Percentiles rank a stretch among this genome's conserved stretches.
Conservation (phyloP, 768 basidiomycete species). For the Phanerochaete carnosa region DNA sequence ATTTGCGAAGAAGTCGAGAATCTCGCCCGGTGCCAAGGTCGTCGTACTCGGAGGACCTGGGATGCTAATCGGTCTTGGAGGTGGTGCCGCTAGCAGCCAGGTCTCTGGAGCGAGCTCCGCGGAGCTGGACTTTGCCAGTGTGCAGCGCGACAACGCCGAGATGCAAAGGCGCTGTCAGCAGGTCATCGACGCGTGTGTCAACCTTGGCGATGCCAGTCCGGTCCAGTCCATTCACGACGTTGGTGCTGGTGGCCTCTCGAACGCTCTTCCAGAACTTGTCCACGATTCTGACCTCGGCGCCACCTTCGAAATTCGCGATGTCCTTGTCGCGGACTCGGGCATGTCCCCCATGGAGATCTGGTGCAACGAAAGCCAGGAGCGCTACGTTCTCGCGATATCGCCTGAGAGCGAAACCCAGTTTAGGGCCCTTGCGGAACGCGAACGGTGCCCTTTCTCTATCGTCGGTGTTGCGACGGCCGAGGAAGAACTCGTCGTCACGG, state of each 20-base stretch:
- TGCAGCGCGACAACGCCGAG: slow-evolving; percentile 97
- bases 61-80: slow-evolving; percentile 93
- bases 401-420: slow-evolving; percentile 61
- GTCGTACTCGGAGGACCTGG: slow-evolving; percentile 95
- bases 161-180: slow-evolving; percentile 98
- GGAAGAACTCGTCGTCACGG: slow-evolving; percentile 85
- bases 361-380: slow-evolving; percentile 99
- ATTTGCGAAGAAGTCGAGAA: slow-evolving; percentile 76
- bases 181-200: slow-evolving; percentile 90
- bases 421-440: slow-evolving; percentile 75
- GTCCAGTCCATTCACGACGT: slow-evolving; percentile 98
- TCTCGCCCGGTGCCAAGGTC: slow-evolving; percentile 80
- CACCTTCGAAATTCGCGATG: slow-evolving; percentile 88
- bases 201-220: slow-evolving; percentile 58
- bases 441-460: slow-evolving; percentile 90
- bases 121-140: slow-evolving; percentile 95
- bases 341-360: slow-evolving; percentile 99
- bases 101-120: slow-evolving; percentile 87
- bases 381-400: slow-evolving; percentile 91
- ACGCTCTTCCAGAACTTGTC: slow-evolving; percentile 94
- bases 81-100: slow-evolving; percentile 94
- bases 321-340: slow-evolving; percentile 85
- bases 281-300: slow-evolving; percentile 95
- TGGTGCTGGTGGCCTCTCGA: slow-evolving; percentile 94
- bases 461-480: slow-evolving; percentile 85